Evolutionary conservation across 2,329 filamentous ascomycete genomes (phyloP).

Genomic region (Aureobasidium sp.): DNA sequence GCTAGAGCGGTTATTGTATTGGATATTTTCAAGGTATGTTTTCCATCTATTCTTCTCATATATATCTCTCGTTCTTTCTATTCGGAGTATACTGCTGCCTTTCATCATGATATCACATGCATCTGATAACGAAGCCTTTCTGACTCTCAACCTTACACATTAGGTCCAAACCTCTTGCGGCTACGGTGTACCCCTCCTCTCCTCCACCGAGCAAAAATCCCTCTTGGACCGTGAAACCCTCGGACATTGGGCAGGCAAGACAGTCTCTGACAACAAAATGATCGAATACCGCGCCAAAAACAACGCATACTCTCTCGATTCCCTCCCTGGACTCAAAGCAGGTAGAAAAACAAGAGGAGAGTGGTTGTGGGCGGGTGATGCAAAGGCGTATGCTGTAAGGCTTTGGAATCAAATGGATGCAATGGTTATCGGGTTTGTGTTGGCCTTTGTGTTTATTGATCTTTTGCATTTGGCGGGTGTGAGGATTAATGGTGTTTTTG

Average conservation of each 20-base stretch:
- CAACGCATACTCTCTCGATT: conserved; percentile 66
- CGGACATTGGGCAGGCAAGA: conserved; percentile 56
- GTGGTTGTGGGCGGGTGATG: conserved; percentile 50
- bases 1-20: conserved; percentile 68
- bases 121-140: no score
- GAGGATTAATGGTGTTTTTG: not conserved
- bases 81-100: no score
- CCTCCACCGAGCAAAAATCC: conserved; percentile 32
- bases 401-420: conserved; percentile 30
- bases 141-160: no score
- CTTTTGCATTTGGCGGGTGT: not conserved
- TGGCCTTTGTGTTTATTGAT: conserved; percentile 24
- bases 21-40: conserved; percentile 63
- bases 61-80: no score
- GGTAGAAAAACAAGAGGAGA: conserved; percentile 59
- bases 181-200: conserved; percentile 66
- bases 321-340: conserved; percentile 61
- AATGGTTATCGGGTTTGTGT: conserved; percentile 27
- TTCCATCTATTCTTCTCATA: no score
- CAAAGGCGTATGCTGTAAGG: conserved; percentile 22
- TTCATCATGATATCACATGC: no score
- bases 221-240: conserved; percentile 60
- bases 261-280: conserved; percentile 55
- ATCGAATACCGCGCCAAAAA: conserved; percentile 62
- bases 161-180: conserved; percentile 72